Conservation (phyloP, 129 eudicot species). For the Arctium minus region DNA sequence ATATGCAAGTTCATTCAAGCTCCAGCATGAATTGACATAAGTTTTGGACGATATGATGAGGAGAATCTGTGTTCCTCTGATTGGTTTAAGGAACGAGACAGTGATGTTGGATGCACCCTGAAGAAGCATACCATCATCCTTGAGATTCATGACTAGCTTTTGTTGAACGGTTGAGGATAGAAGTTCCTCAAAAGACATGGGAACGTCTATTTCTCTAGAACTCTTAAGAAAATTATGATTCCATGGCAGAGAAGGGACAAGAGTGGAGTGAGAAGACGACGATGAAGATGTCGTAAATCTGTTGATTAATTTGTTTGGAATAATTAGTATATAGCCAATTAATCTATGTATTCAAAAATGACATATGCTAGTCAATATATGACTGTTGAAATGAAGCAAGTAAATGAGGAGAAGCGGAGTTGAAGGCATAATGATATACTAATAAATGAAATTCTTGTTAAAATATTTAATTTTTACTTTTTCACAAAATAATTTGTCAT, state of each 20-base stretch:
- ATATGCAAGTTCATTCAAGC: conserved; percentile 16
- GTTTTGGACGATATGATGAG: not conserved
- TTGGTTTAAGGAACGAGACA: not conserved
- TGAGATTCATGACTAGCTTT: not conserved
- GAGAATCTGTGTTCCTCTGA: not conserved
- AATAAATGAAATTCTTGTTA: too few species aligned
- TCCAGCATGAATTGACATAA: conserved; percentile 1
- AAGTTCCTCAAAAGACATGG: not conserved
- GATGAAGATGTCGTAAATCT: not conserved
- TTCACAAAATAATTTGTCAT: too few species aligned
- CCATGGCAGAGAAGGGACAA: not conserved
- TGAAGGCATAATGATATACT: too few species aligned
- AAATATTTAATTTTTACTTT: too few species aligned
- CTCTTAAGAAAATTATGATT: conserved; percentile 4
- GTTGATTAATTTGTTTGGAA: not conserved
- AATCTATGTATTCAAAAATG: too few species aligned
- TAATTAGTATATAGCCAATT: not conserved
- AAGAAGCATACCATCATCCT: not conserved
- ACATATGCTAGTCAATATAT: too few species aligned
- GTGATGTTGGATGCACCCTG: not conserved
- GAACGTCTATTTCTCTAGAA: not conserved
- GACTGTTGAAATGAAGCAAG: too few species aligned
- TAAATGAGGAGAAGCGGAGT: too few species aligned
- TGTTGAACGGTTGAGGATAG: not conserved
- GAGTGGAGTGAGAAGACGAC: not conserved